Evolutionary conservation across 2,329 filamentous ascomycete species (phyloP), one percentile per base, ranked within the genome.

Genomic region (Stagonosporopsis rhizophila): DNA sequence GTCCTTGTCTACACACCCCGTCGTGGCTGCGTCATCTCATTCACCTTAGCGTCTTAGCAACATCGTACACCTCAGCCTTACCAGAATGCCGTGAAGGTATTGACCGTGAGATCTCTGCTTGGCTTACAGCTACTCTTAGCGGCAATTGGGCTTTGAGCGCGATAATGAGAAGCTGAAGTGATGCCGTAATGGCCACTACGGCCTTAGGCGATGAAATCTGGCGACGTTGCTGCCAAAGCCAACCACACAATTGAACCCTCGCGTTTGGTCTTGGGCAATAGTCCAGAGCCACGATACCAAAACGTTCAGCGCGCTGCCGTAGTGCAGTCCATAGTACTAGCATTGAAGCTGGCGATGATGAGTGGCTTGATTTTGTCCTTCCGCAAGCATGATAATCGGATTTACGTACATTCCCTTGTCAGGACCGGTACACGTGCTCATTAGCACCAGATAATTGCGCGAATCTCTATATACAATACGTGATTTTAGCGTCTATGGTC

Each of bases 61-160:
- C 4, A 7, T 25, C 23, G n/a, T 64, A 63, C 7, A 57, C 61
- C 59, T 71, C 70, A 14, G 67, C 68, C 50, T 64, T 73, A 0
- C 69, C 66, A 28, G 68, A 63, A 39, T 46, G 37, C 12, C 69
- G 69, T 2, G 65, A n/a, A 32, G 30, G 6, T 6, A 22, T 74
- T 69, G 37, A 72, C 73, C 0, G 70, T 72, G 2, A 60, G 20
- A 11, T 59, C 49, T 8, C 59, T 58, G 17, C 61, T 58, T n/a
- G 25, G 30, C 15, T 58, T 44, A 37, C 56, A 65, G 37, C 17
- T 27, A 2, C 14, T 40, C 4, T 46, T 37, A 30, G 61, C 56
- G 2, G 49, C 27, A 7, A 66, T 27, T 0, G 61, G 61, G 37
- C 68, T 69, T 20, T 56, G 55, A 3, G 57, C 44, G 11, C 51